These are phyloP conservation scores for Gnaphalium uliginosum DNA, from an alignment of 129 eudicot genomes.

Conservation along the genomic window DNA sequence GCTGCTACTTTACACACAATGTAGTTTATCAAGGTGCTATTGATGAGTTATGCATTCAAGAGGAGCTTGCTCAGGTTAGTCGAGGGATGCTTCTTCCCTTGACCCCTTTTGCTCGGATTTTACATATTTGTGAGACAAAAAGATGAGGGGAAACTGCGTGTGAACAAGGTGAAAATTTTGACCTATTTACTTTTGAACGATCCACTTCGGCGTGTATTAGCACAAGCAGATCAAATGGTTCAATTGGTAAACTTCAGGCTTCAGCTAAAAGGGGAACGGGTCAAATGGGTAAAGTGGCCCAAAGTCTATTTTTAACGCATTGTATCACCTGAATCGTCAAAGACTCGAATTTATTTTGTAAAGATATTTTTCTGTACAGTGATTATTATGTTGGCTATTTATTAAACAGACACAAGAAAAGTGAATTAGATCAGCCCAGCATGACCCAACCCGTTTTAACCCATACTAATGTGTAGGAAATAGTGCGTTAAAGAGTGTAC, in stretches of 20 bases:
- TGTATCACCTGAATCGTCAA: background rate
- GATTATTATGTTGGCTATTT: background rate
- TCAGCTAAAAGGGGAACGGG: background rate
- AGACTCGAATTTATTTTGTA: too few relatives aligned
- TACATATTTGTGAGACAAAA: background rate
- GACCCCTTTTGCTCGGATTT: background rate
- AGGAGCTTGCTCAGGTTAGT: slow-evolving; percentile 59
- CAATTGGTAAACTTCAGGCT: background rate
- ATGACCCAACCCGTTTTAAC: background rate
- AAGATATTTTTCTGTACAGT: background rate
- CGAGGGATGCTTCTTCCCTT: slow-evolving; percentile 9
- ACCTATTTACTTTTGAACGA: background rate
- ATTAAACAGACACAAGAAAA: background rate
- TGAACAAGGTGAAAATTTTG: background rate
- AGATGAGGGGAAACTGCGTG: background rate
- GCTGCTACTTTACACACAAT: too few relatives aligned
- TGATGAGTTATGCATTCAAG: slow-evolving; percentile 46
- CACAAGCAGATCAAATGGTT: background rate
- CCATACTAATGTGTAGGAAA: background rate
- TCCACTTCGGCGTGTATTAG: background rate
- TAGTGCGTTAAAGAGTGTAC: background rate
- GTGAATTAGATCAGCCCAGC: background rate
- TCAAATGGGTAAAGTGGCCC: background rate
- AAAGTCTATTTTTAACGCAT: background rate
- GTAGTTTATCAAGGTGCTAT: slow-evolving; percentile 14